These are phyloP conservation scores for Kregervanrija delftensis DNA, from an alignment of 805 yeast species.

Conservation along the genomic window DNA sequence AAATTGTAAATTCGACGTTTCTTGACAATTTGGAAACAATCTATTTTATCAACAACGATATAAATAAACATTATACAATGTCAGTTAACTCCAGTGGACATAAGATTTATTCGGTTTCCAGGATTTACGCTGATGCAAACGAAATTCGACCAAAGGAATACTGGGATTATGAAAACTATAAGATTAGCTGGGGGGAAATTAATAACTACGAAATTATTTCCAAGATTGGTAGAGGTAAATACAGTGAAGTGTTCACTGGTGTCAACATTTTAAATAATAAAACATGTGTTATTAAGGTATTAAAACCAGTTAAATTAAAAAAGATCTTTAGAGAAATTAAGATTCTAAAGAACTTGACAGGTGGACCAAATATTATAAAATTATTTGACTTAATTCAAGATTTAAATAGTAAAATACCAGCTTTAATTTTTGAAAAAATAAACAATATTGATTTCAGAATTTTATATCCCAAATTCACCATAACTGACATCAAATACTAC, in stretches of 20 bases:
- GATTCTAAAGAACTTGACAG: slow-evolving; percentile 75
- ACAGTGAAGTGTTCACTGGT: slow-evolving; percentile 90
- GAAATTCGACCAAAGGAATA: slow-evolving; percentile 67
- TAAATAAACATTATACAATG: background rate
- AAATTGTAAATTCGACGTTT: too few species aligned
- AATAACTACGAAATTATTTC: slow-evolving; percentile 78
- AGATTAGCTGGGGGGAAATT: slow-evolving; percentile 78
- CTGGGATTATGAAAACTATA: slow-evolving; percentile 73
- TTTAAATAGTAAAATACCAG: slow-evolving; percentile 78
- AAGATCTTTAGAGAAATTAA: slow-evolving; percentile 88
- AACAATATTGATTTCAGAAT: slow-evolving; percentile 82
- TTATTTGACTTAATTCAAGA: slow-evolving; percentile 84
- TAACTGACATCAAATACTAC: slow-evolving; percentile 72
- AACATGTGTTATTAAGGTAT: slow-evolving; percentile 79
- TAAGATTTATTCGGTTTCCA: slow-evolving; percentile 34
- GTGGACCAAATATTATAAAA: slow-evolving; percentile 75
- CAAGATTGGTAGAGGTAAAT: slow-evolving; percentile 88
- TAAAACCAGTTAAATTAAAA: slow-evolving; percentile 89
- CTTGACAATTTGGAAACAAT: too few species aligned
- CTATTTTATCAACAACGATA: too few species aligned
- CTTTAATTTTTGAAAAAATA: slow-evolving; percentile 78
- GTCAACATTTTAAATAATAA: slow-evolving; percentile 53
- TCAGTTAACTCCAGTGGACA: slow-evolving; percentile 12
- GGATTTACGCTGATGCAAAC: slow-evolving; percentile 79
- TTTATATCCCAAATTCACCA: slow-evolving; percentile 72